Conservation (phyloP, 805 yeast genomes). For the Sugiyamaella qingdaonensis region DNA sequence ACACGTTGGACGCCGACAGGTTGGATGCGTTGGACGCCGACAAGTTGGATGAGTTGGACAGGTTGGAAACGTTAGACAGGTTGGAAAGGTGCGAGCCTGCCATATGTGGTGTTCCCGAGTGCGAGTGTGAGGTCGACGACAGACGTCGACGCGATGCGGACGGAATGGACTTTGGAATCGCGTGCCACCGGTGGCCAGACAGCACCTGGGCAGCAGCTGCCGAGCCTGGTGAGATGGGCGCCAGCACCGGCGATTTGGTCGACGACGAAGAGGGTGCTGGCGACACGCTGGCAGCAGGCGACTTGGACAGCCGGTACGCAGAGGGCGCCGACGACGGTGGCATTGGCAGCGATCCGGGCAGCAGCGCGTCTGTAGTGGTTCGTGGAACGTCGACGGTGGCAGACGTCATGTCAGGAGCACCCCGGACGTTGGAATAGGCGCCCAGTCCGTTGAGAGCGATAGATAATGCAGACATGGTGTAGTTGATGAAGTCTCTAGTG, state of each 20-base stretch:
- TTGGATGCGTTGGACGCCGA: background rate
- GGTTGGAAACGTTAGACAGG: background rate
- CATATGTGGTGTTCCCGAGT: constrained; percentile 1
- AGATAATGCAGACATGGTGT: background rate
- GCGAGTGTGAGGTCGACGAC: background rate
- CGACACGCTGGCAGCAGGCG: background rate
- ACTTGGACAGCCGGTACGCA: background rate
- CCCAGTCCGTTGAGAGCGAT: background rate
- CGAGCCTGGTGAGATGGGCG: constrained; percentile 8
- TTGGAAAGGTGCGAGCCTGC: background rate
- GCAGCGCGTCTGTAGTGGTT: constrained; percentile 4
- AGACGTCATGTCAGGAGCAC: constrained; percentile 2
- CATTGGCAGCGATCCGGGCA: background rate
- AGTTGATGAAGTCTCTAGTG: too few relatives aligned
- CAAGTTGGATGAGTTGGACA: background rate
- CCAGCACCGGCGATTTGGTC: background rate
- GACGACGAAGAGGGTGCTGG: background rate
- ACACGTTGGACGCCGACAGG: background rate
- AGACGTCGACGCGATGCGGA: background rate
- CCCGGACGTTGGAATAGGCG: background rate
- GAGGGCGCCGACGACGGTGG: background rate
- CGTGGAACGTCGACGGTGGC: constrained; percentile 4
- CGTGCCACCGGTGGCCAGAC: background rate
- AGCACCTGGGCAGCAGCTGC: constrained; percentile 9
- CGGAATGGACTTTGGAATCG: constrained; percentile 1